Evolutionary conservation across 2,329 filamentous ascomycete genomes (phyloP), one percentile per base, ranked within the genome.

Genomic region (Colletotrichum australisinense): DNA sequence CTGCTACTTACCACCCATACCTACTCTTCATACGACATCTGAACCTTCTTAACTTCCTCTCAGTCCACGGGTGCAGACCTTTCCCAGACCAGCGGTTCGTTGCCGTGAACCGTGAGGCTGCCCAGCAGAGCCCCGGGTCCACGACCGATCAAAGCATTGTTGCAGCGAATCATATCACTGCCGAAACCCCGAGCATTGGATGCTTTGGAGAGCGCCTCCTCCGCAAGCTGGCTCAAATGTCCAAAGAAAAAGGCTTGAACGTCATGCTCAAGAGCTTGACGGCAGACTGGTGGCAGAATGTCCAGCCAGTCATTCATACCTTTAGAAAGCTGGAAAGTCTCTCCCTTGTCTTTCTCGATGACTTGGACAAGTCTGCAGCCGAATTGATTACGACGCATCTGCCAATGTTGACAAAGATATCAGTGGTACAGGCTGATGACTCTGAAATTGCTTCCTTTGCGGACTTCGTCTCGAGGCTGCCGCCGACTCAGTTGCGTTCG

Each of bases 241-340:
- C 64, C 11, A 12, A 16, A 8, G 5, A 14, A 0, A 35, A 2
- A 2, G 14, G 32, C 24, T 14, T 62, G 2, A 49, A 1, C 1
- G 22, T 62, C 14, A 58, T 72, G 64, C 57, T 68, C 0, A 62
- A 22, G 38, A 52, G 59, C 16, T 22, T 63, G 56, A 57, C 69
- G 12, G 19, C 57, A 4, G 5, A 42, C n/a, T 49, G n/a, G 19
- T 72, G 64, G 69, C 1, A 7, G 14, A 12, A 30, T 5, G 22
- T 56, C n/a, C 46, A 22, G 9, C 12, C 69, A 5, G 4, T 16
- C 24, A 52, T 72, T 1, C 22, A n/a, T 19, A 38, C 11, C 32
- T 63, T 67, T 26, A 26, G 14, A 1, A 32, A 62, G 9, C 22
- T 68, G 57, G 57, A 63, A 30, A 56, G 49, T 16, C 28, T 72